Evolutionary conservation across 306 rosid species (phyloP).

Genomic region (Sphenostylis stenocarpa): DNA sequence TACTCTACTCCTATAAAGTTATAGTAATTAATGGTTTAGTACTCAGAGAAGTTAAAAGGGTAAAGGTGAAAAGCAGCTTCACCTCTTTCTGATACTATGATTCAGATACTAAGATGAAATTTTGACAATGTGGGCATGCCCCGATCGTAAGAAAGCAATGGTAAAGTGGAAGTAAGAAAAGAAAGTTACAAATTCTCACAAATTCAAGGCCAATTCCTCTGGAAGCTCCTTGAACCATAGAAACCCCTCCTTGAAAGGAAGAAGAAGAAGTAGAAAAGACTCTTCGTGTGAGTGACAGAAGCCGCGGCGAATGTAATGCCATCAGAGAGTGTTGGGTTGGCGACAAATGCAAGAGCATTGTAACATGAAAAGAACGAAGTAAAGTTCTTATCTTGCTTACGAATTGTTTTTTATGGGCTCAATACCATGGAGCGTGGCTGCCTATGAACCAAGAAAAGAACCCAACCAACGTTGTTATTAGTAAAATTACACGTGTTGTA

Average conservation of each 20-base stretch:
- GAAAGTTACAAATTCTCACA: conserved; percentile 30
- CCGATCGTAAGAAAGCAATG: not conserved
- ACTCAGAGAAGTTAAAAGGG: not conserved
- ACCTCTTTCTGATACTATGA: not conserved
- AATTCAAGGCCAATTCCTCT: conserved; percentile 65
- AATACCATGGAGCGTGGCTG: conserved; percentile 28
- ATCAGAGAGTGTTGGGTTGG: conserved; percentile 15
- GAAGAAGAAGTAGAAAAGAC: conserved; percentile 37
- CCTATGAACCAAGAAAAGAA: conserved; percentile 1
- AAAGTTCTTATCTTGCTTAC: not conserved
- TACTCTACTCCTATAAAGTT: not conserved
- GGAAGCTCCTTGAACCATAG: conserved; percentile 65
- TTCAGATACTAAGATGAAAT: not conserved
- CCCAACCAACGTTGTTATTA: not conserved
- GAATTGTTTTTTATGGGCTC: not conserved
- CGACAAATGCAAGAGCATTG: not conserved
- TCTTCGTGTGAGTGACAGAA: conserved; percentile 32
- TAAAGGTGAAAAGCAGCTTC: not conserved
- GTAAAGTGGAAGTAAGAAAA: not conserved
- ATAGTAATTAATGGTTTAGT: not conserved
- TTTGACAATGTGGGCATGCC: conserved; percentile 8
- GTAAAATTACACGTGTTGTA: not conserved
- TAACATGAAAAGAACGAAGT: not conserved
- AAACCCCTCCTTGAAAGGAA: conserved; percentile 37
- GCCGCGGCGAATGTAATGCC: conserved; percentile 36